These are phyloP conservation scores for Grosmannia huntii DNA, from an alignment of 2,329 filamentous ascomycete genomes.

Conservation along the genomic window DNA sequence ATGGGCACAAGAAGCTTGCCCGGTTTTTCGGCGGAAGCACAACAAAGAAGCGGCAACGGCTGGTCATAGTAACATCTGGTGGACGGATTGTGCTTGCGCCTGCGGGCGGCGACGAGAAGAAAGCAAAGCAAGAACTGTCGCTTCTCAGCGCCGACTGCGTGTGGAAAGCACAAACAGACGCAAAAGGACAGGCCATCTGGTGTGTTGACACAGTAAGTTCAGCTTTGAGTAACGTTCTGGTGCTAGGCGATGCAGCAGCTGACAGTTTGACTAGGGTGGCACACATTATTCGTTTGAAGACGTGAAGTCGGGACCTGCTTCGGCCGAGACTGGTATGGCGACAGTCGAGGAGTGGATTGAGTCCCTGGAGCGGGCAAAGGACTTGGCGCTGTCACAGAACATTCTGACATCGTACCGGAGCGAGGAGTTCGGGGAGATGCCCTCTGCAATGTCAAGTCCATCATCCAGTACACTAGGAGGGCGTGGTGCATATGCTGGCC, in stretches of 20 bases:
- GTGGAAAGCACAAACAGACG: conserved; percentile 70
- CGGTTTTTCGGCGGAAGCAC: conserved; percentile 87
- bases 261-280: conserved; percentile 48
- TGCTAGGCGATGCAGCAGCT: conserved; percentile 5
- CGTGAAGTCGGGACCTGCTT: conserved; percentile 54
- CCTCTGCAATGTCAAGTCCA: conserved; percentile 63
- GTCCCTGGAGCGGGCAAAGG: conserved; percentile 71
- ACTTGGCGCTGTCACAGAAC: conserved; percentile 67
- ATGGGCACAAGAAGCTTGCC: conserved; percentile 76
- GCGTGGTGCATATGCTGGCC: conserved; percentile 38
- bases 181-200: conserved; percentile 82
- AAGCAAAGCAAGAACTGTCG: conserved; percentile 84
- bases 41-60: conserved; percentile 80
- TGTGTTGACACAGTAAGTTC: conserved; percentile 78
- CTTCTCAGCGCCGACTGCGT: conserved; percentile 61
- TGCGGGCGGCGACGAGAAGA: conserved; percentile 89
- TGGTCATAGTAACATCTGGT: conserved; percentile 91
- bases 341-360: conserved; percentile 89
- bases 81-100: conserved; percentile 83
- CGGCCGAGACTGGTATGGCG: conserved; percentile 48
- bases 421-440: conserved; percentile 57
- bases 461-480: conserved; percentile 59
- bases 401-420: conserved; percentile 51
- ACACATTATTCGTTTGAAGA: conserved; percentile 92
- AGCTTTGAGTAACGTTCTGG: neutral